Base-by-base conservation (phyloP, 2,329 filamentous ascomycete species). In the Colletotrichum phormii region DNA sequence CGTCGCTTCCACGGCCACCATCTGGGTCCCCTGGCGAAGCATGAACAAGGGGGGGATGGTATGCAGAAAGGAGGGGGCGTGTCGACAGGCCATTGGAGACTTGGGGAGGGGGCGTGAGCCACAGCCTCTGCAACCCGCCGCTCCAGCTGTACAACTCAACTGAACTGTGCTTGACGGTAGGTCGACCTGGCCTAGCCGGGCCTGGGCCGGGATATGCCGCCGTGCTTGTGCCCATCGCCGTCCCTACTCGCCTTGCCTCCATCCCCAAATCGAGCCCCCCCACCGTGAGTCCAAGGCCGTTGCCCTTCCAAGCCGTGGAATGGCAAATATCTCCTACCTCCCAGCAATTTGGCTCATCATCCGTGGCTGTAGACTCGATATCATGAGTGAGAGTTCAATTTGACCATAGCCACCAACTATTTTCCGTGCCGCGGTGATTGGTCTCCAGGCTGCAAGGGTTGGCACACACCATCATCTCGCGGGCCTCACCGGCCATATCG, bases 31-130 rank as follows among this genome's bases (percentile, higher is more conserved):
- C 66, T 70, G 60, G 54, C 53, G n/a, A 72, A 18, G 65, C 24
- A 57, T 64, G 70, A 64, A 64, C 65, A 70, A 57, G 62, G 65
- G 70, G 53, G 49, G 61, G 65, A 70, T 72, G 65, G 70, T 54
- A 70, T 64, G 65, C 70, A 70, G 70, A 72, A 59, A 64, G 65
- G 54, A 64, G 65, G 70, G 70, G 70, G 70, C 59, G 70, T 72
- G 70, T 64, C 42, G 59, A 42, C 53, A 61, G 59, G 42, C 65
- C 42, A 64, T 64, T 70, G 46, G 70, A 66, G 70, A 69, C 46
- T 18, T 13, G 22, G 31, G 69, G 69, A 54, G 62, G 54, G 67
- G 62, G 67, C 33, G 67, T 71, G 63, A 68, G 24, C 49, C 24
- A 53, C 15, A 22, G 59, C 60, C 60, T 58, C 49, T 68, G 46